Percentiles rank a stretch among this genome's conserved stretches.
Evolutionary conservation across 2,329 filamentous ascomycete species (phyloP).

Genomic region (Colletotrichum tofieldiae): DNA sequence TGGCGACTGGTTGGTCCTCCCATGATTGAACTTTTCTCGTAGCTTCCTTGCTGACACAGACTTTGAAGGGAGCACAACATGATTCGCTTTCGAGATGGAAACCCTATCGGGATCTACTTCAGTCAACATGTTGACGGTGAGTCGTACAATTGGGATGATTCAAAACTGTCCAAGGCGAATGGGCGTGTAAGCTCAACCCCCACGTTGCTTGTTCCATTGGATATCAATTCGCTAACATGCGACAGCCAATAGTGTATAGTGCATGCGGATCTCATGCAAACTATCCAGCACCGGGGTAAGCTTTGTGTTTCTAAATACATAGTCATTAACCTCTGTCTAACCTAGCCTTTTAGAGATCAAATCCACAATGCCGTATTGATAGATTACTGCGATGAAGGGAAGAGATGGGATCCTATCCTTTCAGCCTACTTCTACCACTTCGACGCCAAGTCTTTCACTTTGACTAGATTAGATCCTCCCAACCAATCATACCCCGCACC

Average conservation of each 20-base stretch:
- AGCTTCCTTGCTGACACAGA: neutral
- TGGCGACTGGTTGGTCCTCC: slow-evolving; percentile 46
- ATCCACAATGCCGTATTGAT: slow-evolving; percentile 52
- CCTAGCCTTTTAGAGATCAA: slow-evolving; percentile 46
- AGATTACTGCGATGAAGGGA: slow-evolving; percentile 54
- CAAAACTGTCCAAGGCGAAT: slow-evolving; percentile 45
- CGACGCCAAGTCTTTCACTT: slow-evolving; percentile 45
- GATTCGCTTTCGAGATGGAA: slow-evolving; percentile 50
- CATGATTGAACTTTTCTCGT: fast-evolving
- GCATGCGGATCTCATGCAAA: slow-evolving; percentile 55
- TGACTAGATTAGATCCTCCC: slow-evolving; percentile 44
- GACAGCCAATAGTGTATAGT: slow-evolving; percentile 54
- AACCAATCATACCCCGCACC: neutral
- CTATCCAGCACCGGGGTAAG: slow-evolving; percentile 51
- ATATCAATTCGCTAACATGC: neutral
- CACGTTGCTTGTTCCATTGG: no score
- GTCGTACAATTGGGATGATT: slow-evolving; percentile 50
- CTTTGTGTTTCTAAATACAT: fast-evolving
- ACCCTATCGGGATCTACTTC: slow-evolving; percentile 49
- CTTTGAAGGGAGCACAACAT: slow-evolving; percentile 51
- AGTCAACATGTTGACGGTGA: slow-evolving; percentile 49
- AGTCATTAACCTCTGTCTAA: neutral
- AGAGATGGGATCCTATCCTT: slow-evolving; percentile 53
- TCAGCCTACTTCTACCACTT: slow-evolving; percentile 56
- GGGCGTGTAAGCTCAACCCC: slow-evolving; percentile 46